These are phyloP conservation scores for Corymbia calophylla DNA, from an alignment of 441 rosid genomes.

Conservation along the genomic window DNA sequence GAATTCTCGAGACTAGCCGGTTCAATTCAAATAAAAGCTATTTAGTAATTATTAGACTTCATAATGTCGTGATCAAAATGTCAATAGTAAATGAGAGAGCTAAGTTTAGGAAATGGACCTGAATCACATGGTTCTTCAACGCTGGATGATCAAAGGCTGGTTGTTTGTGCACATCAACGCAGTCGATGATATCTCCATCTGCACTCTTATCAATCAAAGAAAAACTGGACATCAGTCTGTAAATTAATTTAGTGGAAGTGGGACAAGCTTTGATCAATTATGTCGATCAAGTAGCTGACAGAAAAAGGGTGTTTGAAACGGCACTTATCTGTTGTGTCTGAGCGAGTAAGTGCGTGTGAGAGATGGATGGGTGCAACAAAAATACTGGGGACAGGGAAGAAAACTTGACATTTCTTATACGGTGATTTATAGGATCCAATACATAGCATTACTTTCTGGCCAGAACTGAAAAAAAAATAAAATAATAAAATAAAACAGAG, in stretches of 20 bases:
- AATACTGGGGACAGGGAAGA: not conserved
- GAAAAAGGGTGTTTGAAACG: not conserved
- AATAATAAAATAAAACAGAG: not conserved
- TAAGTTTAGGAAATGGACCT: conserved; percentile 6
- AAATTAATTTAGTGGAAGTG: not conserved
- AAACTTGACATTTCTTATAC: not conserved
- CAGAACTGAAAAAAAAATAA: not conserved
- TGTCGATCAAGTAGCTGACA: not conserved
- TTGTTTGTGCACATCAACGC: conserved; percentile 36
- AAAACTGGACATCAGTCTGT: not conserved
- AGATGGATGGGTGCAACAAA: too few species aligned
- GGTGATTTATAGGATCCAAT: not conserved
- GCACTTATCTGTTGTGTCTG: not conserved
- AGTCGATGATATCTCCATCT: conserved; percentile 49
- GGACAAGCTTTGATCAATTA: not conserved
- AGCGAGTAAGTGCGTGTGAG: not conserved
- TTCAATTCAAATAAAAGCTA: not conserved
- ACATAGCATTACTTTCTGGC: not conserved
- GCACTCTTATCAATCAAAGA: conserved; percentile 23
- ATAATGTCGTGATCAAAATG: not conserved
- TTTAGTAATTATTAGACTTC: not conserved
- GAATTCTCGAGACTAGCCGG: not conserved
- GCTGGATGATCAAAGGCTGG: conserved; percentile 40
- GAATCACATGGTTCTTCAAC: conserved; percentile 30
- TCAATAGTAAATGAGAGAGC: not conserved